phyloP scores from a whole-genome alignment of 139 green algal species.

The Chlamydomonas applanata region DNA sequence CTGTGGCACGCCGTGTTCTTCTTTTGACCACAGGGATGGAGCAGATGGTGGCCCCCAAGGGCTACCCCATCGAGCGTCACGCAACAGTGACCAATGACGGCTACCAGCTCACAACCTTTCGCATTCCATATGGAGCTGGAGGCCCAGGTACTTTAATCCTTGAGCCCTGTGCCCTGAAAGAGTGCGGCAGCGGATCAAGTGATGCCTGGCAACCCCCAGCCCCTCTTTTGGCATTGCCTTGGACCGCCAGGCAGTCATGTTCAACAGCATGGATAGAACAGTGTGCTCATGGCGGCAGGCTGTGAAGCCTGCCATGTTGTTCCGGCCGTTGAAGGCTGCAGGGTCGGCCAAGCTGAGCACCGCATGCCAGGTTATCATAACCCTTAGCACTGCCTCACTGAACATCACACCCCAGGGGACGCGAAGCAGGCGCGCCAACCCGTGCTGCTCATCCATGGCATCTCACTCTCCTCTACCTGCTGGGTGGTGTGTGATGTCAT shows the following conservation, averaged over 20 bases:
- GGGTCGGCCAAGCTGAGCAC: too few relatives aligned
- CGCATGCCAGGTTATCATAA: too few relatives aligned
- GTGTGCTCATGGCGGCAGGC: too few relatives aligned
- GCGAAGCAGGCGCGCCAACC: constrained; percentile 8
- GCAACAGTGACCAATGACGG: constrained; percentile 54
- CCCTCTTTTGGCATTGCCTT: not conserved
- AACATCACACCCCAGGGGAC: not conserved
- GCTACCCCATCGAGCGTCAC: constrained; percentile 64
- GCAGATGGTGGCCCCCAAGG: constrained; percentile 26
- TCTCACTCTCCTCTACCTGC: constrained; percentile 67
- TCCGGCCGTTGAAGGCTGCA: too few relatives aligned
- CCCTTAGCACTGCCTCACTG: too few relatives aligned
- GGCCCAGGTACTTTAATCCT: not conserved
- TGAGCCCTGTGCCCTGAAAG: not conserved
- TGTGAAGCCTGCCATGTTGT: too few relatives aligned
- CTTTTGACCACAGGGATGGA: too few relatives aligned
- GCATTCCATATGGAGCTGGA: constrained; percentile 17
- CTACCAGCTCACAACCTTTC: constrained; percentile 42
- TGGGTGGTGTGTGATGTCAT: constrained; percentile 68
- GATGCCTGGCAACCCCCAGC: not conserved
- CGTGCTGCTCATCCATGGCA: constrained; percentile 78
- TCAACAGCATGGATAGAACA: too few relatives aligned
- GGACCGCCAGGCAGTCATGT: too few relatives aligned
- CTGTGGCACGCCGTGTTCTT: too few relatives aligned
- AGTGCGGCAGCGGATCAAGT: not conserved